These are phyloP conservation scores for Porphyra umbilicalis DNA, from an alignment of 31 red algal species.

Conservation along the genomic window DNA sequence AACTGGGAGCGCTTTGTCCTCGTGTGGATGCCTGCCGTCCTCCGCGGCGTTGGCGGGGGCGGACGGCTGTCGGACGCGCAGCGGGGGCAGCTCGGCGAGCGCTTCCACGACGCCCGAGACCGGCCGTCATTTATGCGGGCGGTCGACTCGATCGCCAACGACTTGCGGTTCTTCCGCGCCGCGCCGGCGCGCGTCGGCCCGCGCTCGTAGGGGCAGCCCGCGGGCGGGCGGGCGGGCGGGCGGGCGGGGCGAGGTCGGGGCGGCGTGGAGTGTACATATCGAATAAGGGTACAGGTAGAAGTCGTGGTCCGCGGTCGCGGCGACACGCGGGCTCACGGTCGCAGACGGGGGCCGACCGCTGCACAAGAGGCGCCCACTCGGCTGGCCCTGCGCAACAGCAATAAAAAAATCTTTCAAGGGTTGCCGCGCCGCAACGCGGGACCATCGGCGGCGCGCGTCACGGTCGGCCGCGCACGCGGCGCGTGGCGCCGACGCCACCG, in stretches of 20 bases:
- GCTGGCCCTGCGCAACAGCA: no score
- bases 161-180: not conserved
- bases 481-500: no score
- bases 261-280: not conserved
- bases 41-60: not conserved
- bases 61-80: not conserved
- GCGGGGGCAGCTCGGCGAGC: not conserved
- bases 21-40: not conserved
- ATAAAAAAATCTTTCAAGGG: no score
- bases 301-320: no score
- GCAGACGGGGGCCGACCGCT: no score
- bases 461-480: no score
- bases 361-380: no score
- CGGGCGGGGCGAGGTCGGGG: not conserved
- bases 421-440: no score
- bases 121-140: not conserved
- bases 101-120: not conserved
- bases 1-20: not conserved
- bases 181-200: not conserved
- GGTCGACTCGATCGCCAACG: not conserved
- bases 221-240: no score
- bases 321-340: no score
- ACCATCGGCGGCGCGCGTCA: no score
- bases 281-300: no score
- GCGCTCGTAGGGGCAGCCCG: not conserved